Percentiles rank a stretch among this genome's conserved stretches.
phyloP scores from a whole-genome alignment of 2,329 filamentous ascomycete species.

The Diatrype stigma region DNA sequence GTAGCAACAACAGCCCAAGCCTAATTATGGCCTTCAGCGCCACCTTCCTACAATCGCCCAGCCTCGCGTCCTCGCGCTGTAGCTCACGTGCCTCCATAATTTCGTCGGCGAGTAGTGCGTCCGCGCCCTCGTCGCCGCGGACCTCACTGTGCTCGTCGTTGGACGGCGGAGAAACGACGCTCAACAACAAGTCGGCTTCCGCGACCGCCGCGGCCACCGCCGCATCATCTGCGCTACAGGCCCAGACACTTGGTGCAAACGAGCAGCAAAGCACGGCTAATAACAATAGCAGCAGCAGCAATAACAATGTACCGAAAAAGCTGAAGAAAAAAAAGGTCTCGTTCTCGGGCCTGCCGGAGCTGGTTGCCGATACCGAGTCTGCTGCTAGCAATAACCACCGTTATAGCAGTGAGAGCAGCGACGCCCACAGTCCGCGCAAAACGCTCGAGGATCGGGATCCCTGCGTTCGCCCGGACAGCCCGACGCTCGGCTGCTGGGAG shows the following conservation, averaged over 20 bases:
- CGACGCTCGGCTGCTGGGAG: slow-evolving; percentile 53
- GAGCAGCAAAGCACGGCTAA: no score
- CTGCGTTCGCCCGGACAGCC: slow-evolving; percentile 54
- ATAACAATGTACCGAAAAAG: no score
- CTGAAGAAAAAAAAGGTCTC: slow-evolving; percentile 38
- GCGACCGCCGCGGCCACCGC: slow-evolving; percentile 7
- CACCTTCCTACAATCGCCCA: slow-evolving; percentile 42
- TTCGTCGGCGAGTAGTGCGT: slow-evolving; percentile 36
- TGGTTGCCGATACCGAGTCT: neutral
- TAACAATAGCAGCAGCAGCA: no score
- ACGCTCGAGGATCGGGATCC: slow-evolving; percentile 27
- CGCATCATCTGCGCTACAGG: neutral
- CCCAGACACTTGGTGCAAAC: no score
- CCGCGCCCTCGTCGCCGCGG: slow-evolving; percentile 40
- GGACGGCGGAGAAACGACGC: slow-evolving; percentile 14
- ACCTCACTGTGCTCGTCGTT: slow-evolving; percentile 35
- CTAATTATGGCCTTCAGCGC: neutral
- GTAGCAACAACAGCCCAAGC: neutral
- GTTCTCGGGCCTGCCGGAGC: slow-evolving; percentile 32
- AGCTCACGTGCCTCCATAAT: slow-evolving; percentile 32
- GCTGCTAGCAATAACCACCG: neutral
- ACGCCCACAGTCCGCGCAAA: no score
- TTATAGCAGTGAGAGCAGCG: neutral
- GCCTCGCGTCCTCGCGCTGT: slow-evolving; percentile 41
- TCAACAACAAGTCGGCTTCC: slow-evolving; percentile 15